These are phyloP conservation scores for Punctularia strigosozonata DNA, from an alignment of 768 basidiomycete genomes.

Conservation along the genomic window DNA sequence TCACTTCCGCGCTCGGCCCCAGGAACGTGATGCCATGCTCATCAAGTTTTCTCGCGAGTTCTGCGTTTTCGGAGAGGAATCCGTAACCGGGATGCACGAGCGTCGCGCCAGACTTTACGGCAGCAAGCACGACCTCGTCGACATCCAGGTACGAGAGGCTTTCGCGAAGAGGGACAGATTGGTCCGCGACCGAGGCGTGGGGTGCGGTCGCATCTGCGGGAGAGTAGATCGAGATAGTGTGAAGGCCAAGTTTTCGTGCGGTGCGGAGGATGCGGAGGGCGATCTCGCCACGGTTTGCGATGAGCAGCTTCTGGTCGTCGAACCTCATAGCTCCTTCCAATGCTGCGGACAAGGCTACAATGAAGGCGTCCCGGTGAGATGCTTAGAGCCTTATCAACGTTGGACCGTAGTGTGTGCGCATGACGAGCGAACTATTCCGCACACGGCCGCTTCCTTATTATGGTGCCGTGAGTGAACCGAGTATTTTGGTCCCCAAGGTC, in stretches of 20 bases:
- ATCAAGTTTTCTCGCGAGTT: conserved; percentile 35
- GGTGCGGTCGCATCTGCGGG: conserved; percentile 44
- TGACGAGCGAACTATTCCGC: too few species aligned
- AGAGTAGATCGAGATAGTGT: conserved; percentile 48
- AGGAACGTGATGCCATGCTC: conserved; percentile 44
- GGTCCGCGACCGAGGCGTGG: conserved; percentile 46
- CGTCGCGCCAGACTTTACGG: conserved; percentile 30
- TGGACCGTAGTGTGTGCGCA: too few species aligned
- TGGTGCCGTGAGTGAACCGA: too few species aligned
- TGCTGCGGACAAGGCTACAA: too few species aligned
- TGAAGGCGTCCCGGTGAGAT: too few species aligned
- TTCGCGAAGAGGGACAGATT: conserved; percentile 33
- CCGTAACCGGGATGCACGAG: conserved; percentile 56
- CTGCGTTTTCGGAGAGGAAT: conserved; percentile 53
- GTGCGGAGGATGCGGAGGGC: conserved; percentile 52
- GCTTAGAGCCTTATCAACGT: too few species aligned
- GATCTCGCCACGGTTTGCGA: conserved; percentile 68
- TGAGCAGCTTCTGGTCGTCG: conserved; percentile 34
- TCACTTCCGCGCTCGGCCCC: conserved; percentile 39
- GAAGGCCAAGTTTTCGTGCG: conserved; percentile 36
- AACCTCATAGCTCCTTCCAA: too few species aligned
- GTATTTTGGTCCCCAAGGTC: too few species aligned
- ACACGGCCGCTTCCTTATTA: too few species aligned
- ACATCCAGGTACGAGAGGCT: conserved; percentile 30
- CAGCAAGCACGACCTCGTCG: conserved; percentile 22